These are phyloP conservation scores for Bruguiera parviflora DNA, from an alignment of 345 rosid genomes.

Conservation along the genomic window DNA sequence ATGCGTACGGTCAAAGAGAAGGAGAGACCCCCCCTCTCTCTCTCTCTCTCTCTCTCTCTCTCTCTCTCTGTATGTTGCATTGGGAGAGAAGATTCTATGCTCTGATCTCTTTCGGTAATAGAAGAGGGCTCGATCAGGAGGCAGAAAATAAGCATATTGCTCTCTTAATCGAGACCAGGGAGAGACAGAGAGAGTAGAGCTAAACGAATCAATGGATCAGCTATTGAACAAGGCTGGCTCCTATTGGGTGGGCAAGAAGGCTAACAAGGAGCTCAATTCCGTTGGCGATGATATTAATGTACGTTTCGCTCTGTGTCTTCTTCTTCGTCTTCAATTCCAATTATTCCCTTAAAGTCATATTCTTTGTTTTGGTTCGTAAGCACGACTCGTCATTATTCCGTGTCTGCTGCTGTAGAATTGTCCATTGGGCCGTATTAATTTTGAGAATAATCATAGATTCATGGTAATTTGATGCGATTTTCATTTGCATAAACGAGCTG, in stretches of 20 bases:
- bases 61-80: not conserved
- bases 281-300: slow-evolving; percentile 85
- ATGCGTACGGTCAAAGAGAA: not conserved
- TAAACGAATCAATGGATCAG: slow-evolving; percentile 61
- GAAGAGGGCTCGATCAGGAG: not conserved
- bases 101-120: not conserved
- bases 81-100: not conserved
- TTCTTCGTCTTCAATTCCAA: not conserved
- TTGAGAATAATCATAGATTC: too few species aligned
- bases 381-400: too few species aligned
- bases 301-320: not conserved
- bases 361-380: too few species aligned
- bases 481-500: too few species aligned
- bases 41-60: not conserved
- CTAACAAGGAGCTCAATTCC: slow-evolving; percentile 77
- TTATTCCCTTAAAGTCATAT: not conserved
- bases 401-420: too few species aligned
- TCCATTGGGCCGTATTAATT: too few species aligned
- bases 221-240: slow-evolving; percentile 84
- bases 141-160: too few species aligned
- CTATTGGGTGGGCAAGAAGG: slow-evolving; percentile 67
- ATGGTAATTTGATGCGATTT: too few species aligned
- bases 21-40: not conserved
- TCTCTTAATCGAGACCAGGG: not conserved
- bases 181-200: not conserved